A percentile compares a stretch with the other conserved stretches of the same genome.
These are phyloP conservation scores for Lupinus albus DNA, from an alignment of 306 rosid genomes.

Conservation along the genomic window DNA sequence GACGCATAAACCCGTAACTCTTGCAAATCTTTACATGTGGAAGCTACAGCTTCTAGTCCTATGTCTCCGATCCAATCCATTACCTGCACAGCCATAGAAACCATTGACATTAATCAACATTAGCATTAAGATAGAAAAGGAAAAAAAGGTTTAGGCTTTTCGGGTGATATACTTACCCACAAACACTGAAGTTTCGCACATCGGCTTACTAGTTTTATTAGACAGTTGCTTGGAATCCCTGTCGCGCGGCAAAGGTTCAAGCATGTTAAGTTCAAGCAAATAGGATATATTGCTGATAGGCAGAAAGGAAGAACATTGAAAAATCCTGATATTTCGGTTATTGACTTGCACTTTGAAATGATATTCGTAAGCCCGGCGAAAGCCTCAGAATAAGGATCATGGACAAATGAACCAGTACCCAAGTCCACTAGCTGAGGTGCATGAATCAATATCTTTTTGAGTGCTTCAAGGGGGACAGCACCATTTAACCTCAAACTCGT, in stretches of 20 bases:
- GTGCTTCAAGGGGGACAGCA: conserved; percentile 63
- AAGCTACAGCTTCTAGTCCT: conserved; percentile 81
- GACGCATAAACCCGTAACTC: conserved; percentile 92
- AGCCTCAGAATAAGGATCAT: conserved; percentile 57
- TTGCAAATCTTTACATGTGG: conserved; percentile 74
- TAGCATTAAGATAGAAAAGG: not conserved
- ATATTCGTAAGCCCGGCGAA: conserved; percentile 51
- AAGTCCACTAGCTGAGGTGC: conserved; percentile 82
- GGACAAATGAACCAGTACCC: conserved; percentile 72
- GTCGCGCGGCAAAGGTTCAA: conserved; percentile 88
- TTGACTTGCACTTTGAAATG: conserved; percentile 62
- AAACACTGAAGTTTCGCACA: conserved; percentile 76
- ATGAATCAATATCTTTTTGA: conserved; percentile 59
- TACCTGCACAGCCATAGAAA: conserved; percentile 50
- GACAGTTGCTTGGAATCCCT: conserved; percentile 63
- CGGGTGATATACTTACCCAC: conserved; percentile 59
- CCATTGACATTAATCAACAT: conserved; percentile 10
- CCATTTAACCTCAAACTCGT: conserved; percentile 74
- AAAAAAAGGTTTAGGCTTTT: not conserved
- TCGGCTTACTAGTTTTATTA: conserved; percentile 54
- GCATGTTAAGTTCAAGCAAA: conserved; percentile 64
- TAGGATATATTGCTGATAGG: conserved; percentile 67
- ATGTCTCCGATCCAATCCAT: conserved; percentile 84
- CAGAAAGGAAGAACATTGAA: conserved; percentile 68
- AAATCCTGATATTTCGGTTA: conserved; percentile 82